Base-by-base conservation (phyloP, 2,329 filamentous ascomycete genomes). In the Didymella lethalis region DNA sequence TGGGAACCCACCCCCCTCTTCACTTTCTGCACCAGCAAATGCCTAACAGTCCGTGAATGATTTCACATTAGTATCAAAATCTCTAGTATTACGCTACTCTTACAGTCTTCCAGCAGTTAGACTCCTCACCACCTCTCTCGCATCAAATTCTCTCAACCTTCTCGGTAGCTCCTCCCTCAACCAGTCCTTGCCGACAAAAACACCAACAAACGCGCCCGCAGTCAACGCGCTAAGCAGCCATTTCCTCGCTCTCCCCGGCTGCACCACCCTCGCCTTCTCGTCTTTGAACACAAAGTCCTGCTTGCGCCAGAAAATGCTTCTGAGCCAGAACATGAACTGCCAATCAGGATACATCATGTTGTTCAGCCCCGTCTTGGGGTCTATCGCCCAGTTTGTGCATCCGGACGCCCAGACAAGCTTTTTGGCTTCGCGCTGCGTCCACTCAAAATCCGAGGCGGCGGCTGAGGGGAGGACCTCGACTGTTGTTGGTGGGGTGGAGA, bases 341-440 rank as follows among this genome's bases (percentile, higher is more conserved):
- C 79, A 84, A 47, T 83, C 80, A 0, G 82, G 83, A 62, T 83
- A 85, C 76, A 85, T 82, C 64, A 81, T 81, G 7, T 80, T 82
- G 57, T 85, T 85, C 46, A 79, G 73, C 0, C 78, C 78, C 0
- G 81, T 82, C 45, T 76, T 76, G 0, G 74, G 69, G 57, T 85
- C 80, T 2, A 85, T 74, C 3, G 79, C 82, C 83, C 83, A 85
- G n/a, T 78, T 81, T 1, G 78, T 80, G 61, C 83, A 85, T 0
- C 83, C 83, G 1, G 77, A 78, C 0, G 76, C 69, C 81, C 81
- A 85, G 0, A 85, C 83, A 0, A 84, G 66, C 34, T 73, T 72
- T 45, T 74, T 79, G 0, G 79, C 77, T 50, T 77, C 76, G 0
- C 63, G 45, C 48, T 85, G 80, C 28, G 82, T 78, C 66, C 70